phyloP scores from a whole-genome alignment of 495 filamentous ascomycete species.

The Durotheca rogersii region DNA sequence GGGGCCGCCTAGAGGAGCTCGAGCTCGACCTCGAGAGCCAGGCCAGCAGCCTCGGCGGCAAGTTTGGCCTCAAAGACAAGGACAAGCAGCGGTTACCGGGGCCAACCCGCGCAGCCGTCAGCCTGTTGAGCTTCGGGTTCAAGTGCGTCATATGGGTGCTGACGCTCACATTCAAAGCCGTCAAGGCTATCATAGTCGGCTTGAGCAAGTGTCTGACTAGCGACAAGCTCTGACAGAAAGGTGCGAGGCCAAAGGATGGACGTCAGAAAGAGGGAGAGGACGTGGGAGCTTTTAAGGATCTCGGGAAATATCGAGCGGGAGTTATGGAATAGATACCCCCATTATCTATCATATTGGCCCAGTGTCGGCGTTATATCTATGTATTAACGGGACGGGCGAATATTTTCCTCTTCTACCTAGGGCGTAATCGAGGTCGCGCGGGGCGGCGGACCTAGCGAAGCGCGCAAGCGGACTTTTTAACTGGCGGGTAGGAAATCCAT shows the following conservation, averaged over 20 bases:
- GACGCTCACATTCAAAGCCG: conserved; percentile 47
- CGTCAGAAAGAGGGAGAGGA: neutral
- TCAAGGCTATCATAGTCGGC: conserved; percentile 39
- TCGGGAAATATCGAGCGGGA: neutral
- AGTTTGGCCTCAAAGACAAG: conserved; percentile 35
- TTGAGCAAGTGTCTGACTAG: conserved; percentile 43
- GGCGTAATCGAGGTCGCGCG: conserved; percentile 21
- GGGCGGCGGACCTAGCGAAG: too few relatives aligned
- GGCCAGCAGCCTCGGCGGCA: conserved; percentile 42
- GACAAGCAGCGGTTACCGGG: conserved; percentile 46
- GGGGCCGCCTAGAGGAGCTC: conserved; percentile 50
- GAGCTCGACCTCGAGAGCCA: conserved; percentile 60
- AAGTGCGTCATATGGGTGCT: conserved; percentile 50
- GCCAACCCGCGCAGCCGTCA: conserved; percentile 40
- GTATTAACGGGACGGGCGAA: conserved; percentile 33
- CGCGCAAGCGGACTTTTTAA: too few relatives aligned
- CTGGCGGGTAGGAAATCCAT: conserved; percentile 1
- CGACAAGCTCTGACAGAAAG: conserved; percentile 41
- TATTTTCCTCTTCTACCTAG: conserved; percentile 30
- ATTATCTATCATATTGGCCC: neutral
- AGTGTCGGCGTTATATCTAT: conserved; percentile 19
- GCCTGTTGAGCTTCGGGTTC: conserved; percentile 43
- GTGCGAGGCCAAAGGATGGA: too few relatives aligned
- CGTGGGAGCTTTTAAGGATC: neutral
- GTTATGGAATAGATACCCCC: conserved; percentile 3